Evolutionary conservation across 169 alveolate genomes (phyloP), one percentile per base, ranked within the genome.

Genomic region (Cryptosporidium canis): DNA sequence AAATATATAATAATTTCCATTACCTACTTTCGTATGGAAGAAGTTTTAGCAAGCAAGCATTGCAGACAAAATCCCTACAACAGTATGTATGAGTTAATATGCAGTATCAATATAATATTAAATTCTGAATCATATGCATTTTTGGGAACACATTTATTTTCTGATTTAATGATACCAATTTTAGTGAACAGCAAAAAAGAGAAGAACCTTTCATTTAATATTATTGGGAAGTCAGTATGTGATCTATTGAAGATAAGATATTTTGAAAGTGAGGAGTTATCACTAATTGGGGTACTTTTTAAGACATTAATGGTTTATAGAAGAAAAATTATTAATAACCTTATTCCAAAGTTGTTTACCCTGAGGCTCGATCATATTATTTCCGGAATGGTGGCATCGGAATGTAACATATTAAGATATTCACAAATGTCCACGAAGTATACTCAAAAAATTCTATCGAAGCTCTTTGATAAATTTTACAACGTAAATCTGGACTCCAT

Each of bases 11-110:
- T 39, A 21, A 41, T 16, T 16, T 39, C 44, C 18, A 21, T 63
- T 8, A 77, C 87, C 31, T 37, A 39, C 18, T 21, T 18, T 27
- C 70, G 87, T 39, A 77, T 61, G 35, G 71, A 77, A 39, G 56
- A 77, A 27, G 33, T 77, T 58, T 39, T 77, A 47, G 55, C 41
- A 35, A 58, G 45, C 24, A 56, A 77, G 24, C 5, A 58, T 58
- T 41, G 9, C 14, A 39, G 21, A 2, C 39, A 16, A n/a, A n/a
- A n/a, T 51, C 5, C 27, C 9, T 29, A n/a, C 24, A 24, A 29
- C 14, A 39, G 29, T 12, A 29, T 29, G 33, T 29, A 9, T 44
- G 87, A 77, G 3, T 16, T 77, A n/a, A 77, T 58, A 2, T 21
- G 27, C 27, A 16, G 68, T n/a, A 16, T 56, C 4, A 41, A 41